Evolutionary conservation across 2,329 filamentous ascomycete genomes (phyloP).

Genomic region (Hypoxylon sp.): DNA sequence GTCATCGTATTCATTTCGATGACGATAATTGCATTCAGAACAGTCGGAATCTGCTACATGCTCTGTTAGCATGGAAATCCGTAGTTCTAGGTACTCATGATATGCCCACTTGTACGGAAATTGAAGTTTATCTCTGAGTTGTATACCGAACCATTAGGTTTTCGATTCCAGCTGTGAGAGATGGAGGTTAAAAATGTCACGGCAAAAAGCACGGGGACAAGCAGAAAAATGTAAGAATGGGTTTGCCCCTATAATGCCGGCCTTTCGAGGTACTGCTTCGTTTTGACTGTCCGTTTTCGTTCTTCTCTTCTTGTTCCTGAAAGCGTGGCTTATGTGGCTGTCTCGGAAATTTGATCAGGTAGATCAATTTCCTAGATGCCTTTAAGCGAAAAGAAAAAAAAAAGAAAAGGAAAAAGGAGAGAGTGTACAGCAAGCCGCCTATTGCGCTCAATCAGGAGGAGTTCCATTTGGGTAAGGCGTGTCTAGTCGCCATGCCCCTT

Average conservation of each 20-base stretch:
- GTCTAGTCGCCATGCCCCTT: background rate
- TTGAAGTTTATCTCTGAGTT: background rate
- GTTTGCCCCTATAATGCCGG: conserved; percentile 2
- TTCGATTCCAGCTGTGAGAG: background rate
- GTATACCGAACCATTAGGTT: background rate
- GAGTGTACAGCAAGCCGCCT: background rate
- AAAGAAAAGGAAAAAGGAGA: background rate
- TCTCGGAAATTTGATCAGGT: conserved; percentile 28
- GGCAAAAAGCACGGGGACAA: background rate
- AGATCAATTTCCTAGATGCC: conserved; percentile 4
- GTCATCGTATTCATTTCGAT: background rate
- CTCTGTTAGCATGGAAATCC: background rate
- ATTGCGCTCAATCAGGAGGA: background rate
- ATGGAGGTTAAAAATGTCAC: background rate
- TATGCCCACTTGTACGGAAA: background rate
- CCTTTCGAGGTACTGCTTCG: conserved; percentile 9
- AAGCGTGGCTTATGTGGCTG: conserved; percentile 20
- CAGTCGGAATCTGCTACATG: background rate
- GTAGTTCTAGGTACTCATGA: background rate
- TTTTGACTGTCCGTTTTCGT: background rate
- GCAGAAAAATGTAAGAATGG: background rate
- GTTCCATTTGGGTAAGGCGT: background rate
- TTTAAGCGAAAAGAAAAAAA: background rate
- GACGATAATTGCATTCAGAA: background rate
- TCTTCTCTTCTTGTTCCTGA: background rate